Base-by-base conservation (phyloP, 2,329 filamentous ascomycete species). In the Fusarium incarnatum region DNA sequence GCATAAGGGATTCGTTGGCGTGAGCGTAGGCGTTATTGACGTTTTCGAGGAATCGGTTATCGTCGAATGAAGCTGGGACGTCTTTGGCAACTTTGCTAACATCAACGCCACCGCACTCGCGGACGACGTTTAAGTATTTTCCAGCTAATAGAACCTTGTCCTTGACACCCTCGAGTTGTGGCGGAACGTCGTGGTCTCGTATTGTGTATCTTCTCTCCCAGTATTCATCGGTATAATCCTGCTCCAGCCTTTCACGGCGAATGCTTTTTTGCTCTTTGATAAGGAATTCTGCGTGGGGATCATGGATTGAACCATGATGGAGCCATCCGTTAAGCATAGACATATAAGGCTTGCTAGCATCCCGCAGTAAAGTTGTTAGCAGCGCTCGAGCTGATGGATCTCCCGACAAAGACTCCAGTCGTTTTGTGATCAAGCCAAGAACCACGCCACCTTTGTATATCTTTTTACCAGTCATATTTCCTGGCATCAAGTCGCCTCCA, bases 161-260 rank as follows among this genome's bases (percentile, higher is more conserved):
- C 78, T 96, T 96, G 72, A 98, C 92, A 28, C 88, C 90, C 77
- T 96, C 92, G 7, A 99, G 87, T 77, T 99, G 96, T 11, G 95
- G 94, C 5, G 96, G 96, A 2, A 98, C 91, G 64, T 97, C 92
- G 50, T 93, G 90, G 66, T 97, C 94, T 63, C 96, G 91, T 68
- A 99, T 92, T 7, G 96, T 98, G 78, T 99, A 99, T 68, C 96
- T 88, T 77, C 97, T 94, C 79, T 99, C 96, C 96, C 96, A 99
- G 80, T 99, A 99, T 77, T 99, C 96, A 79, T 99, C 96, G 0
- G 95, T 99, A 76, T 98, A 99, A 79, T 99, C 96, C 77, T 97
- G 91, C 77, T 98, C 94, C 5, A 99, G 83, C 63, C 93, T 88
- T 78, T 98, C 96, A 42, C 96, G 89, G 62, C 92, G 91, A 74